Conservation (phyloP, 148 eudicot species). For the Diospyros kaki region DNA sequence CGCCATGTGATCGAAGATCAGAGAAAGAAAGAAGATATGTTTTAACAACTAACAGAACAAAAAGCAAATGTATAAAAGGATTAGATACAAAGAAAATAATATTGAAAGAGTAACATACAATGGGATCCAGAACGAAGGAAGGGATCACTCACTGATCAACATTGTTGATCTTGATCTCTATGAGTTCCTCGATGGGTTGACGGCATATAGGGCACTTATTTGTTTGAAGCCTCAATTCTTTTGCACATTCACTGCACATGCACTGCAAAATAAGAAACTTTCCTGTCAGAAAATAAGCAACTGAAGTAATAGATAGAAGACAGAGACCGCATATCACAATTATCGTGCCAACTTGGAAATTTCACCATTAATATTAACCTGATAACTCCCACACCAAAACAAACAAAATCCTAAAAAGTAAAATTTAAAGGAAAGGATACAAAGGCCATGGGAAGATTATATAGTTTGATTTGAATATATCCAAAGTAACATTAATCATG, state of each 20-base stretch:
- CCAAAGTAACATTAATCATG: too few relatives aligned
- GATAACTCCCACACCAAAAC: too few relatives aligned
- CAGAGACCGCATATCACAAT: too few relatives aligned
- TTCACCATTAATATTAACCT: too few relatives aligned
- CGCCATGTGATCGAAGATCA: too few relatives aligned
- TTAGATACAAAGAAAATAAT: conserved; percentile 16
- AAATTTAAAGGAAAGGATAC: too few relatives aligned
- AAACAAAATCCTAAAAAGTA: too few relatives aligned
- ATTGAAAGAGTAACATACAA: conserved; percentile 13
- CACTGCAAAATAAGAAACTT: conserved; percentile 44
- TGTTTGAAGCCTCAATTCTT: conserved; percentile 59
- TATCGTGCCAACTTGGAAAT: too few relatives aligned
- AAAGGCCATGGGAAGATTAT: too few relatives aligned
- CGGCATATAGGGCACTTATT: conserved; percentile 82
- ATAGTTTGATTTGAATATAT: too few relatives aligned
- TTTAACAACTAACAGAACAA: neutral
- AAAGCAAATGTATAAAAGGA: conserved; percentile 8
- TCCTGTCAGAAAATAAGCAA: neutral
- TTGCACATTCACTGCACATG: conserved; percentile 77
- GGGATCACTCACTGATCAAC: conserved; percentile 19
- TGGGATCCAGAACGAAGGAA: conserved; percentile 12
- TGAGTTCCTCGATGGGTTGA: conserved; percentile 52
- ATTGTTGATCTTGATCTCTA: conserved; percentile 47
- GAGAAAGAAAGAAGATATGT: neutral
- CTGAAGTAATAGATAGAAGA: neutral